Conservation (phyloP, 2,329 filamentous ascomycete species). For the Aciculosporium take region DNA sequence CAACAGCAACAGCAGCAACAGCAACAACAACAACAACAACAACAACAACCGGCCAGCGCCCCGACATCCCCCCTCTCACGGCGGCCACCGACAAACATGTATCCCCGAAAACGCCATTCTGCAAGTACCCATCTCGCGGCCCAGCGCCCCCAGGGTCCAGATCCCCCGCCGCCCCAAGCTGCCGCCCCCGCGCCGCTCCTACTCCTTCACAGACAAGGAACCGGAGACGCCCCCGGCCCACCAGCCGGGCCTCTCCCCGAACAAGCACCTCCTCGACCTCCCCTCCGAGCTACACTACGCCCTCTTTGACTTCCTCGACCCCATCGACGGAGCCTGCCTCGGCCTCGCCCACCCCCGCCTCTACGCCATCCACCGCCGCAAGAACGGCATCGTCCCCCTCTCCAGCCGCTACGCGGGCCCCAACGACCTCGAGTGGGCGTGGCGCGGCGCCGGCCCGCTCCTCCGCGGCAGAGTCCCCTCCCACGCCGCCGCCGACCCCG, state of each 20-base stretch:
- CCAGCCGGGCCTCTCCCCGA: constrained; percentile 31
- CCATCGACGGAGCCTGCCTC: constrained; percentile 48
- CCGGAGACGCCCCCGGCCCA: constrained; percentile 37
- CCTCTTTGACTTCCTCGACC: constrained; percentile 48
- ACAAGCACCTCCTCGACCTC: constrained; percentile 35
- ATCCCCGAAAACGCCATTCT: constrained; percentile 22
- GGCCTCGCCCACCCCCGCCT: constrained; percentile 43
- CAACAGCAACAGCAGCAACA: no score
- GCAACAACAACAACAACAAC: no score
- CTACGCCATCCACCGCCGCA: constrained; percentile 42
- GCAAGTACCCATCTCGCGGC: constrained; percentile 5
- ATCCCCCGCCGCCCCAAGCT: constrained; percentile 21
- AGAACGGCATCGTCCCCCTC: constrained; percentile 42
- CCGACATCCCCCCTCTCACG: neutral
- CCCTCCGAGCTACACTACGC: constrained; percentile 45
- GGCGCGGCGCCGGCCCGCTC: constrained; percentile 39
- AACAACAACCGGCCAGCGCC: no score
- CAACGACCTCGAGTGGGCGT: constrained; percentile 50
- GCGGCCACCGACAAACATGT: constrained; percentile 13
- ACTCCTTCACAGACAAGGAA: constrained; percentile 47
- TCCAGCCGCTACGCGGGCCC: constrained; percentile 43
- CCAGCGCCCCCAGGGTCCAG: constrained; percentile 9
- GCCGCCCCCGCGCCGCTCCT: constrained; percentile 38
- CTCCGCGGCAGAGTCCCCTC: constrained; percentile 13
- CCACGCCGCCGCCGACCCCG: neutral